Conservation (phyloP, 225 moss, liverwort and hornwort genomes). For the Antitrichia curtipendula region DNA sequence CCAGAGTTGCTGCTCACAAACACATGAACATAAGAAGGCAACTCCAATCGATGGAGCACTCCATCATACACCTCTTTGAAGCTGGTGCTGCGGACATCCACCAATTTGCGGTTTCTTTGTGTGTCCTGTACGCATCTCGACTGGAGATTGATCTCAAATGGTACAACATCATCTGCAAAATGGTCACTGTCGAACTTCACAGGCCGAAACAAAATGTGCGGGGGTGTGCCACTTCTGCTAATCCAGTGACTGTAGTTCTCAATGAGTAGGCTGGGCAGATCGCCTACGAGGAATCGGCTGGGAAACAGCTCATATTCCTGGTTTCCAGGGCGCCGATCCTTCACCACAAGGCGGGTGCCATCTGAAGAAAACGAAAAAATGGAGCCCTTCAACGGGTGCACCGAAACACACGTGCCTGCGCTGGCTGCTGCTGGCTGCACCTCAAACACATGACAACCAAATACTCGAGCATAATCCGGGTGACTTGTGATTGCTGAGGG, state of each 20-base stretch:
- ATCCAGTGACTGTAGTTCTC: neutral
- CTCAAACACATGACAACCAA: slow-evolving; percentile 7
- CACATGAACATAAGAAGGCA: neutral
- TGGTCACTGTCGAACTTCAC: neutral
- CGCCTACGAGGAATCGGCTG: neutral
- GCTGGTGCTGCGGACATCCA: slow-evolving; percentile 6
- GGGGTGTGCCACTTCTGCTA: neutral
- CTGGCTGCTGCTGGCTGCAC: slow-evolving; percentile 3
- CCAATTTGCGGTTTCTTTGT: neutral
- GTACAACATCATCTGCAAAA: neutral
- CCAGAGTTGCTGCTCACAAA: neutral
- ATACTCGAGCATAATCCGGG: neutral
- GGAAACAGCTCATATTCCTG: neutral
- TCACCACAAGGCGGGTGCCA: neutral
- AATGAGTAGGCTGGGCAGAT: neutral
- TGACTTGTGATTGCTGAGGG: neutral
- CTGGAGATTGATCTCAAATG: neutral
- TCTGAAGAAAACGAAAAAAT: neutral
- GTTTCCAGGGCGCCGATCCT: neutral
- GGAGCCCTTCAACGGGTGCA: neutral
- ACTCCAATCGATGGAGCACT: neutral
- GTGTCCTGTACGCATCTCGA: neutral
- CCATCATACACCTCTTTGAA: neutral
- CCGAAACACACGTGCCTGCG: neutral
- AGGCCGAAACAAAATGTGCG: neutral